Percentiles rank a stretch among this genome's conserved stretches.
These are phyloP conservation scores for Chaetomium cochliodes DNA, from an alignment of 495 filamentous ascomycete species.

Conservation along the genomic window DNA sequence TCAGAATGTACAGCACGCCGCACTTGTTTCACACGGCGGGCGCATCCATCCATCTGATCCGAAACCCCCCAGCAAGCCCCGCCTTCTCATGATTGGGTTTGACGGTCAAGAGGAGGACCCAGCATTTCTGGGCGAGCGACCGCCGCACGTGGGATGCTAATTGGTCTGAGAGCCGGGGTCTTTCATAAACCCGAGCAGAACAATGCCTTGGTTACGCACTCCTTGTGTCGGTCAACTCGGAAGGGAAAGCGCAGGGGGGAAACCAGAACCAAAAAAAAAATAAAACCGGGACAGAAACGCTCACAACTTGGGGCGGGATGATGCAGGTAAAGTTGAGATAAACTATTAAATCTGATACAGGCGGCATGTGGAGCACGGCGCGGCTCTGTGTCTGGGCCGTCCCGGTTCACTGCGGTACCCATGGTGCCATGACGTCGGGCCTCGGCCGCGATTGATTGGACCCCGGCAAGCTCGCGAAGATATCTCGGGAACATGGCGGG, in stretches of 20 bases:
- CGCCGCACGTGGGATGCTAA: constrained; percentile 31
- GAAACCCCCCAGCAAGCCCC: constrained; percentile 20
- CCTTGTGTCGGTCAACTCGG: constrained; percentile 4
- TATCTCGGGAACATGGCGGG: constrained; percentile 23
- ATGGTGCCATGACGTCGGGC: constrained; percentile 23
- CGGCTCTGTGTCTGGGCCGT: constrained; percentile 28
- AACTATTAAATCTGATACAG: constrained; percentile 24
- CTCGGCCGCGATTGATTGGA: constrained; percentile 31
- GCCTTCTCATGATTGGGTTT: constrained; percentile 26
- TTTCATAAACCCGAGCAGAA: neutral
- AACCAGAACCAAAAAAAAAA: neutral
- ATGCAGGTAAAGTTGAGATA: constrained; percentile 18
- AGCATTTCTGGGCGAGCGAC: constrained; percentile 18
- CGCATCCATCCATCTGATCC: constrained; percentile 18
- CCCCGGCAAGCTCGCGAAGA: constrained; percentile 24
- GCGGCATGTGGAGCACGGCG: constrained; percentile 24
- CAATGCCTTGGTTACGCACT: constrained; percentile 31
- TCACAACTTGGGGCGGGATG: constrained; percentile 21
- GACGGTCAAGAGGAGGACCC: constrained; percentile 1
- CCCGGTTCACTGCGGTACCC: constrained; percentile 7
- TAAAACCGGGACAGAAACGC: neutral
- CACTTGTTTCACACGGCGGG: constrained; percentile 18
- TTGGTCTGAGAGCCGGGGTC: constrained; percentile 18
- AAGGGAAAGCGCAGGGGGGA: neutral
- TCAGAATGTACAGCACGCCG: neutral